Percentiles rank a stretch among this genome's conserved stretches.
These are phyloP conservation scores for Eucalyptus grandis DNA, from an alignment of 345 rosid genomes.

Conservation along the genomic window DNA sequence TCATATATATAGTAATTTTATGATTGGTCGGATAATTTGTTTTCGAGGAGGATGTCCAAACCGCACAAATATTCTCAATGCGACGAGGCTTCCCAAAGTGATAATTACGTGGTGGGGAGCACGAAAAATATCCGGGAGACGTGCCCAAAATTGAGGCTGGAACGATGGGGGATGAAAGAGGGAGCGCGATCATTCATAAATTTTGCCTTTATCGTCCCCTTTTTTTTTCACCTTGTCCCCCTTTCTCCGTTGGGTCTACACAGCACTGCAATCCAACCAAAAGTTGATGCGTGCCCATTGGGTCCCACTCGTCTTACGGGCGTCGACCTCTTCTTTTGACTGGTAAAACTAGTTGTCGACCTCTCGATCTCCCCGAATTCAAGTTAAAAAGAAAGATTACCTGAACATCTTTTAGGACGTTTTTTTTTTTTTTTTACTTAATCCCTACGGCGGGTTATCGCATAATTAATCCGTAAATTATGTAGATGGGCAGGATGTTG, in stretches of 20 bases:
- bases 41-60: background rate
- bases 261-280: background rate
- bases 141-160: background rate
- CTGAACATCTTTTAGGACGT: background rate
- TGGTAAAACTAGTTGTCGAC: background rate
- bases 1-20: too few species aligned
- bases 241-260: background rate
- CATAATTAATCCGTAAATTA: background rate
- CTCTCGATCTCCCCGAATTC: background rate
- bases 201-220: background rate
- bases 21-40: fast-evolving
- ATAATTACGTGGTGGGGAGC: background rate
- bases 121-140: background rate
- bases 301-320: background rate
- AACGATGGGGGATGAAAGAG: background rate
- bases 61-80: background rate
- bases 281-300: background rate
- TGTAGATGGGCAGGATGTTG: background rate
- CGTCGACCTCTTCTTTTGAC: background rate
- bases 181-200: background rate
- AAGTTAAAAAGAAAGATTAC: background rate
- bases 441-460: background rate
- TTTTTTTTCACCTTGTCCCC: background rate
- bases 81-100: background rate
- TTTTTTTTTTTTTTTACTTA: too few species aligned